Evolutionary conservation across 2,329 filamentous ascomycete species (phyloP), one percentile per base, ranked within the genome.

Genomic region (Fusarium caatingaense): DNA sequence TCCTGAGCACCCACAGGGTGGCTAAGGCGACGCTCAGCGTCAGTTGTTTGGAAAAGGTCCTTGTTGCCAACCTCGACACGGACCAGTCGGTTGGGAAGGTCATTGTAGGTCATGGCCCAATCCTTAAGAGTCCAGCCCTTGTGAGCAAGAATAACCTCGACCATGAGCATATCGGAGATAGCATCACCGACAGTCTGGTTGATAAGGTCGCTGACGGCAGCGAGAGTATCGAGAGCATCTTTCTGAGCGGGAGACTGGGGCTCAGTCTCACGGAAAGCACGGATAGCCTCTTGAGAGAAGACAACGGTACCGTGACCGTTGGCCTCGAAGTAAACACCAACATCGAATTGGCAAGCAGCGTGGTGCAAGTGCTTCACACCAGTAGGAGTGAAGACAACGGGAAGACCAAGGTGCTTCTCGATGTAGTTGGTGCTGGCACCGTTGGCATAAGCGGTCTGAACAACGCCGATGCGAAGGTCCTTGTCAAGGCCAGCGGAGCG

Each of bases 181-280:
- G 96, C 96, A 78, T 99, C 96, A 56, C 96, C 96, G 48, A 98
- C 95, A 2, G 96, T 96, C 84, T 99, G 96, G 86, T 99, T 99
- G 85, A 99, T 97, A 69, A 99, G 87, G 74, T 98, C 93, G 53
- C 91, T 91, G 56, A 97, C 87, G 13, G 93, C 94, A 56, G 88
- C 87, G 2, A 99, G 90, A 11, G 91, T 94, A 58, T 97, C 92
- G 16, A 98, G 88, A 3, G 95, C 93, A 74, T 93, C 92, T 78
- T 95, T 92, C 80, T 98, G 94, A 9, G 93, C 95, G 1, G 96
- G 95, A 1, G 93, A 97, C 80, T 97, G 91, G 8, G 96, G 94
- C 77, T 93, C 88, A 65, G 92, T 91, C 74, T 89, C 91, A 72
- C 86, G 87, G 82, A 99, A 97, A 50, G 88, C 87, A 73, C 91